Conservation (phyloP, 176 grass and related monocot species). For the Poa pratensis region DNA sequence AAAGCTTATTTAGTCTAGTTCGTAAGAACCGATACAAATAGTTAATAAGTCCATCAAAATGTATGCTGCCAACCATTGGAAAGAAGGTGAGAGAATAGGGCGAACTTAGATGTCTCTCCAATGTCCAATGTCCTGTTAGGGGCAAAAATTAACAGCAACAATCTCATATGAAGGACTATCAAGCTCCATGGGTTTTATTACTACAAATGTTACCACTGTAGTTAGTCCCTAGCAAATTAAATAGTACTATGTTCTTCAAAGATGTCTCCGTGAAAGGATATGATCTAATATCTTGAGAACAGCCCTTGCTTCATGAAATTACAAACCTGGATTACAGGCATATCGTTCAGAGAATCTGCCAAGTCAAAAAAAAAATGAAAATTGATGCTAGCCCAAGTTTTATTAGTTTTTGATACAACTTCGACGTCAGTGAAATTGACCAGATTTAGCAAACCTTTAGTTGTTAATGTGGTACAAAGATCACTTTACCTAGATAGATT, state of each 20-base stretch:
- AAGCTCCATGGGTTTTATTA: background rate
- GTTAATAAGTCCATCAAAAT: constrained; percentile 2
- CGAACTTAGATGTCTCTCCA: background rate
- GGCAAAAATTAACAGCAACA: constrained; percentile 2
- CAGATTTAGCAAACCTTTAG: background rate
- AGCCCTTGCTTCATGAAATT: background rate
- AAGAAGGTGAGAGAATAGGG: background rate
- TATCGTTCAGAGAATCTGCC: background rate
- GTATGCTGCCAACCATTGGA: background rate
- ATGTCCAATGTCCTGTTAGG: background rate
- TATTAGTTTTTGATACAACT: background rate
- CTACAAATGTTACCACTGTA: background rate
- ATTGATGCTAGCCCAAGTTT: background rate
- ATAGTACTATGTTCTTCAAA: background rate
- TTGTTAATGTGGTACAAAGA: background rate
- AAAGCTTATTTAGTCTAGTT: constrained; percentile 26
- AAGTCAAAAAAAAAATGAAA: constrained; percentile 7
- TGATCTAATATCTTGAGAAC: constrained; percentile 1
- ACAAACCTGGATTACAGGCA: background rate
- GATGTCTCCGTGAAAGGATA: background rate
- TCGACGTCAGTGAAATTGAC: background rate
- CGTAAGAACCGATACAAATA: background rate
- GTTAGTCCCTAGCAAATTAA: background rate
- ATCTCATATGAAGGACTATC: background rate
- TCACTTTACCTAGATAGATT: constrained; percentile 21